A percentile compares a stretch with the other conserved stretches of the same genome.
These are phyloP conservation scores for Suillus placidus DNA, from an alignment of 768 basidiomycete species.

Conservation along the genomic window DNA sequence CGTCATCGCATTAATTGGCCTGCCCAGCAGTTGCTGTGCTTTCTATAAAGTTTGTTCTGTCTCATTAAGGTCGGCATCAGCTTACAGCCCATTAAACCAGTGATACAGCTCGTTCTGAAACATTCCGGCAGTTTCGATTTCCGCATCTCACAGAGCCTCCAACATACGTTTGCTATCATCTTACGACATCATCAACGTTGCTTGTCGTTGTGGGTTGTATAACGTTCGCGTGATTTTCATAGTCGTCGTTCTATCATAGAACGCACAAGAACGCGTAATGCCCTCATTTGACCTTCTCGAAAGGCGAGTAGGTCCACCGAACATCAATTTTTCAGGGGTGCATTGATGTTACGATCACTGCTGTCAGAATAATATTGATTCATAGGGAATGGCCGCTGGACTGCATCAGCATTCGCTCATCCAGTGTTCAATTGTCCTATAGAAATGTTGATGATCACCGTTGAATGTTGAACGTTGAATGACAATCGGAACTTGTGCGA, in stretches of 20 bases:
- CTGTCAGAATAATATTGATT: background rate
- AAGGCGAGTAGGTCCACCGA: background rate
- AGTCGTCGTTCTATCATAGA: background rate
- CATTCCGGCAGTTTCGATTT: background rate
- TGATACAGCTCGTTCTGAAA: background rate
- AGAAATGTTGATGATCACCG: background rate
- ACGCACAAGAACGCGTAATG: background rate
- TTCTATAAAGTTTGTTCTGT: background rate
- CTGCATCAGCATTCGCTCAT: background rate
- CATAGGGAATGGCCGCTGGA: background rate
- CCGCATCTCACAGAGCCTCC: background rate
- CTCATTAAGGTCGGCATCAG: background rate
- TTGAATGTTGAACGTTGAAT: background rate
- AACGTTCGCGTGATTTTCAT: background rate
- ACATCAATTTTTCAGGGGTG: background rate
- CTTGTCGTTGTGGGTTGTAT: background rate
- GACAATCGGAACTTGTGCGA: background rate
- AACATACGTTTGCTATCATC: background rate
- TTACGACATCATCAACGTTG: constrained; percentile 3
- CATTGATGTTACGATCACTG: background rate
- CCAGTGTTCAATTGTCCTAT: background rate
- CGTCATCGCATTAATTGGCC: background rate
- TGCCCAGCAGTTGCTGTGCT: background rate
- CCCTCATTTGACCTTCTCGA: background rate
- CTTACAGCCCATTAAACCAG: constrained; percentile 2